Base-by-base conservation (phyloP, 2,329 filamentous ascomycete species). In the Byssothecium circinans region DNA sequence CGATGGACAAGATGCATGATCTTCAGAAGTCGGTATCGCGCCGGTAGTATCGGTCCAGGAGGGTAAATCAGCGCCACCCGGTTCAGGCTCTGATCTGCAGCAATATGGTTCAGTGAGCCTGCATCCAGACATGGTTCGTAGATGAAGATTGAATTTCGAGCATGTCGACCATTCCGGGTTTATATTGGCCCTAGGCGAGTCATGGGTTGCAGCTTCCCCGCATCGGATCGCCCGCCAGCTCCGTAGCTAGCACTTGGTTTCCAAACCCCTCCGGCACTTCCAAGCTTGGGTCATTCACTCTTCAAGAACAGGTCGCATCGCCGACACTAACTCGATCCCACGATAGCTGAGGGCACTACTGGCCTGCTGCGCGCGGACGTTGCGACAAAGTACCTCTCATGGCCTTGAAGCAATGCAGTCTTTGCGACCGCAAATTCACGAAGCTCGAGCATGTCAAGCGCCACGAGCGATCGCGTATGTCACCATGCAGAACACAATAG, bases 371-470 rank as follows among this genome's bases (percentile, higher is more conserved):
- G 29, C 41, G 20, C 43, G 6, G 18, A 22, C 18, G 6, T 10
- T 5, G 10, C 23, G 22, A 25, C 20, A 7, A 23, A 22, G 20
- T 50, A 23, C 45, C 43, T 48, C 44, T 38, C 50, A 70, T 71
- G 68, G 65, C 68, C 56, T 50, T 71, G 54, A 71, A 71, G 44
- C 68, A 70, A 56, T 71, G 68, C 61, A 69, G 66, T 54, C 60
- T 68, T 60, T 81, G 78, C 70, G 78, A 79, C 53, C 74, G 78
- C 52, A 76, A 75, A 52, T 81, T 81, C 68, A 79, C 77, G 52
- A 81, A 81, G 65, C 78, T 76, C 23, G 78, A 80, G 59, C 78
- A 81, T 64, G 75, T 78, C 57, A 80, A 80, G 60, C 74, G 78
- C 34, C 78, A 81, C 62, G 77, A 80, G 59, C 73, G 78, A 58